Evolutionary conservation across 371 early-diverging fungal genomes (phyloP).

Genomic region (Mucor irregularis): DNA sequence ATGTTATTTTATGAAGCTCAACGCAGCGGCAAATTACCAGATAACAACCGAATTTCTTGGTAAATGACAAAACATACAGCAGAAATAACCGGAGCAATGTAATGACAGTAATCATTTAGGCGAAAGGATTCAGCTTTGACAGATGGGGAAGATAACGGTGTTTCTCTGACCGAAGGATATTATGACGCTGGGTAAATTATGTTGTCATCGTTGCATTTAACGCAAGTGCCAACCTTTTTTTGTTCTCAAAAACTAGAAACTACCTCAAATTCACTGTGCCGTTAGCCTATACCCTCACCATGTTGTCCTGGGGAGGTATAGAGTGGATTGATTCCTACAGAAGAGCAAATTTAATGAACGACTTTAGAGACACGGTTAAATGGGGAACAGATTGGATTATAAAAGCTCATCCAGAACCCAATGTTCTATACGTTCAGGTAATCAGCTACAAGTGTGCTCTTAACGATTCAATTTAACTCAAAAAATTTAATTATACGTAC

Average conservation of each 20-base stretch:
- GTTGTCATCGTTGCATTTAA: neutral
- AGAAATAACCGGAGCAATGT: neutral
- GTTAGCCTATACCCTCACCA: conserved; percentile 48
- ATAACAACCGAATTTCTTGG: conserved; percentile 53
- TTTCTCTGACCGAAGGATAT: conserved; percentile 30
- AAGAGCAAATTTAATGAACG: conserved; percentile 39
- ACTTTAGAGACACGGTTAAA: conserved; percentile 49
- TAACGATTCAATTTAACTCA: no score
- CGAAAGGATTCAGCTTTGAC: conserved; percentile 52
- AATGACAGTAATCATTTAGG: conserved; percentile 26
- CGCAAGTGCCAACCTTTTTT: neutral
- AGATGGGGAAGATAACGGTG: conserved; percentile 45
- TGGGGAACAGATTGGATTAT: conserved; percentile 71
- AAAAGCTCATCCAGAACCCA: conserved; percentile 55
- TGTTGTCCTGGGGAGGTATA: conserved; percentile 58
- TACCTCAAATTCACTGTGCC: conserved; percentile 62
- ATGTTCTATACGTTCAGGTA: conserved; percentile 46
- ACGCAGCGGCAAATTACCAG: conserved; percentile 49
- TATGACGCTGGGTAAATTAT: conserved; percentile 32
- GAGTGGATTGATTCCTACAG: conserved; percentile 57
- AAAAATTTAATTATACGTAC: neutral
- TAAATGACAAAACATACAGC: conserved; percentile 3
- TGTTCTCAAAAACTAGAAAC: neutral
- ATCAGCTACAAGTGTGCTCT: no score
- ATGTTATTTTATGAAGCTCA: conserved; percentile 61